Conservation (phyloP, 108 stramenopile genomes). For the Fistulifera solaris region DNA sequence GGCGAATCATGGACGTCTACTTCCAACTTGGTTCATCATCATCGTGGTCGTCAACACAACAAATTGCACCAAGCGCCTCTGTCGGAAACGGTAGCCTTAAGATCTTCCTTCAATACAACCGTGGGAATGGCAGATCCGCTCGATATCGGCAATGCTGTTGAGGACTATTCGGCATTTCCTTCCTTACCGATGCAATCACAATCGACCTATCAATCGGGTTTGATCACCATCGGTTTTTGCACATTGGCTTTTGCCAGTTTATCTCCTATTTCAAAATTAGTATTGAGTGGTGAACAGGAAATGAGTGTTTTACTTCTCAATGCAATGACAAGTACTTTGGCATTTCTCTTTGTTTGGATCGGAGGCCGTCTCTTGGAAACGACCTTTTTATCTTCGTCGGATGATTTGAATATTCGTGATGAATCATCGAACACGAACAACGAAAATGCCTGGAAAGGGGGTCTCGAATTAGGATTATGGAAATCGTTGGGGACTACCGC, state of each 20-base stretch:
- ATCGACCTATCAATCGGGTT: constrained; percentile 34
- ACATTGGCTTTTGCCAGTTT: constrained; percentile 61
- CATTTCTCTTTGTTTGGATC: constrained; percentile 39
- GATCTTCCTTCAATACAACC: background rate
- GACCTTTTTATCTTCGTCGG: constrained; percentile 6
- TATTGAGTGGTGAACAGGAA: constrained; percentile 1
- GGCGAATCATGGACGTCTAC: background rate
- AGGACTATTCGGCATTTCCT: background rate
- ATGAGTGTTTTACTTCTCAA: constrained; percentile 60
- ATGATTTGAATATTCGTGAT: no score
- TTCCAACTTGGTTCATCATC: background rate
- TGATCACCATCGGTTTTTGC: constrained; percentile 58
- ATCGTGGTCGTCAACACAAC: background rate
- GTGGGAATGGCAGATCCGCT: no score
- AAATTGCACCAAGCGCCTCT: background rate
- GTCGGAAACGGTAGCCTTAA: background rate
- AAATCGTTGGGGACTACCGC: constrained; percentile 57
- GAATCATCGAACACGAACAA: background rate
- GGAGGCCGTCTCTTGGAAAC: constrained; percentile 34
- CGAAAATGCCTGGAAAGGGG: constrained; percentile 13
- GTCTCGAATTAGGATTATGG: constrained; percentile 46
- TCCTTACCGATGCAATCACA: background rate
- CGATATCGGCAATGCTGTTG: no score
- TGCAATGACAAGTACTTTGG: constrained; percentile 50
- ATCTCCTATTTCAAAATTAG: constrained; percentile 34